These are phyloP conservation scores for Stygiomarasmius scandens DNA, from an alignment of 1,284 basidiomycete species.

Conservation along the genomic window DNA sequence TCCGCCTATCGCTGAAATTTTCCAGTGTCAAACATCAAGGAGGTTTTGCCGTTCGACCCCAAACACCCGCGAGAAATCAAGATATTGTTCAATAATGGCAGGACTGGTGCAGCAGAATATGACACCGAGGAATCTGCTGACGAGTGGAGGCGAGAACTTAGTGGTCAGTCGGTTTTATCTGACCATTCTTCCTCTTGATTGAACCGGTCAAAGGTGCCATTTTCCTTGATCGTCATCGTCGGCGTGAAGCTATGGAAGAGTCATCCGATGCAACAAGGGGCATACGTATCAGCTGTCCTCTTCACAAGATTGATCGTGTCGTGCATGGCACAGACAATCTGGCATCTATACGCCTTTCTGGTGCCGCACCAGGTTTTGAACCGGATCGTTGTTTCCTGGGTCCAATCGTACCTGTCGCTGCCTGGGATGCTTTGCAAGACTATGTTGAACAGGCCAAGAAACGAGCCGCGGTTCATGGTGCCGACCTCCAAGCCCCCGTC, in stretches of 20 bases:
- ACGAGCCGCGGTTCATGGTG: slow-evolving; percentile 17
- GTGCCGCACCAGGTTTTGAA: too few species aligned
- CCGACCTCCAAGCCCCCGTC: slow-evolving; percentile 26
- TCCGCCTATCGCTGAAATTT: neutral
- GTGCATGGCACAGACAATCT: too few species aligned
- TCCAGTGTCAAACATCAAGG: slow-evolving; percentile 45
- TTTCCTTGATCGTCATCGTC: slow-evolving; percentile 48
- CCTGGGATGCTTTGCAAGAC: slow-evolving; percentile 33
- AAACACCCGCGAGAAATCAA: slow-evolving; percentile 45
- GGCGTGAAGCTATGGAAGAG: slow-evolving; percentile 35
- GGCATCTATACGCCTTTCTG: too few species aligned
- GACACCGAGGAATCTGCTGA: slow-evolving; percentile 63
- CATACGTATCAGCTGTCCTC: slow-evolving; percentile 58
- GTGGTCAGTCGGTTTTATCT: slow-evolving; percentile 15
- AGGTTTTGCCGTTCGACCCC: slow-evolving; percentile 46
- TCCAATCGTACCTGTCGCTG: slow-evolving; percentile 25
- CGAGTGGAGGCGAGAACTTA: slow-evolving; percentile 63
- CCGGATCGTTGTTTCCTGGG: slow-evolving; percentile 35
- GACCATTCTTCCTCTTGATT: neutral
- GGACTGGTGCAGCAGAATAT: slow-evolving; percentile 43
- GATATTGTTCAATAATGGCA: slow-evolving; percentile 27
- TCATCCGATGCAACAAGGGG: slow-evolving; percentile 42
- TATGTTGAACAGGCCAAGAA: slow-evolving; percentile 33
- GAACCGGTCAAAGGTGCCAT: slow-evolving; percentile 39
- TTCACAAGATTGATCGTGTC: slow-evolving; percentile 41